Conservation (phyloP, 345 rosid genomes). For the Pistacia integerrima region DNA sequence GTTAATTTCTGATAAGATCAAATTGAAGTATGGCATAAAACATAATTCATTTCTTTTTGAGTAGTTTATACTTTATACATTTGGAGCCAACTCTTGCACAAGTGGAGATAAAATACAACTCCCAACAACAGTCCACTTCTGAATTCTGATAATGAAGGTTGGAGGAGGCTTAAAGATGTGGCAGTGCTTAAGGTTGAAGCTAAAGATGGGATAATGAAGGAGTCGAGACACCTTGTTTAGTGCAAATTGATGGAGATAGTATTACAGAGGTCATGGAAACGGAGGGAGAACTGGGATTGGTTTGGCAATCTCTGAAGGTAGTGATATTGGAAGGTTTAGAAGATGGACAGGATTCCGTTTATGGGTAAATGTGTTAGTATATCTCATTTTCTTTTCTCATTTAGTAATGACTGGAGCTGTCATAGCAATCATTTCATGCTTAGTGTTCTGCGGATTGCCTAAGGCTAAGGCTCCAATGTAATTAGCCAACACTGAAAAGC, state of each 20-base stretch:
- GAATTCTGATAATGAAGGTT: slow-evolving; percentile 27
- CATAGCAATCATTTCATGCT: slow-evolving; percentile 82
- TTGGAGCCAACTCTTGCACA: too few species aligned
- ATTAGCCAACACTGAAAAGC: slow-evolving; percentile 70
- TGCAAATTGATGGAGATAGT: slow-evolving; percentile 66
- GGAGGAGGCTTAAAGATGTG: slow-evolving; percentile 51
- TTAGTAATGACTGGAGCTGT: slow-evolving; percentile 81
- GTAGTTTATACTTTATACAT: background rate
- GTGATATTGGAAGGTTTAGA: slow-evolving; percentile 42
- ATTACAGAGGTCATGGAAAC: slow-evolving; percentile 60
- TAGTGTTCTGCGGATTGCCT: slow-evolving; percentile 75
- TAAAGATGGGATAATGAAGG: slow-evolving; percentile 62
- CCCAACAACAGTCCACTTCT: background rate
- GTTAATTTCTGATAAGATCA: background rate
- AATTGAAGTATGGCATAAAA: background rate
- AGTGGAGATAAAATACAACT: too few species aligned
- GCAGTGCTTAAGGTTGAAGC: slow-evolving; percentile 42
- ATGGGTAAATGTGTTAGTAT: slow-evolving; percentile 23
- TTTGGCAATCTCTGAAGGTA: slow-evolving; percentile 60
- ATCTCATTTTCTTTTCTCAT: slow-evolving; percentile 43
- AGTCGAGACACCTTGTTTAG: slow-evolving; percentile 68
- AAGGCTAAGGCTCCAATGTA: slow-evolving; percentile 69
- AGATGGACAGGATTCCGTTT: slow-evolving; percentile 61
- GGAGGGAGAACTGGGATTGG: slow-evolving; percentile 76
- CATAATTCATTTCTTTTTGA: background rate